Conservation (phyloP, 495 filamentous ascomycete species). For the Aspergillus egyptiacus region DNA sequence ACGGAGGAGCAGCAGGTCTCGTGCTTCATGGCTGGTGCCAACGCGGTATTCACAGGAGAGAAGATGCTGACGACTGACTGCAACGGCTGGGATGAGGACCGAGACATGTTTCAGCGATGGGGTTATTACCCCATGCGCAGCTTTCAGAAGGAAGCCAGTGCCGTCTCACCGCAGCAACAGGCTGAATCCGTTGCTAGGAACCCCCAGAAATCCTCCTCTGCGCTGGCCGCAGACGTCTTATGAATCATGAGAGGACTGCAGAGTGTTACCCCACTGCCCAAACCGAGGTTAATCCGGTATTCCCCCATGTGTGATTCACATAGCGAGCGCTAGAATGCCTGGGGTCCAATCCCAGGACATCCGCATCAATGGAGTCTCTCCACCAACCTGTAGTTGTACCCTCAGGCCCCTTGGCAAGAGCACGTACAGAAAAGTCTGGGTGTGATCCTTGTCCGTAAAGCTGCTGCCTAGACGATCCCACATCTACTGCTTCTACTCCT, state of each 20-base stretch:
- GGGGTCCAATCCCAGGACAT: constrained; percentile 1
- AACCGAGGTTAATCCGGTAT: constrained; percentile 3
- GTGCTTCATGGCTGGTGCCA: constrained; percentile 81
- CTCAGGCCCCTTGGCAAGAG: constrained; percentile 7
- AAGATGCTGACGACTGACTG: constrained; percentile 89
- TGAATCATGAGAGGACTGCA: constrained; percentile 11
- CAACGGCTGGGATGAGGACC: constrained; percentile 83
- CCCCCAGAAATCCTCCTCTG: constrained; percentile 7
- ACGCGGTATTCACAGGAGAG: constrained; percentile 85
- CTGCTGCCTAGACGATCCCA: constrained; percentile 12
- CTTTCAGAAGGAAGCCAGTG: constrained; percentile 30
- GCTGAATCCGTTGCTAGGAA: not conserved
- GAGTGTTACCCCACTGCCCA: not conserved
- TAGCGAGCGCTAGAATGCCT: not conserved
- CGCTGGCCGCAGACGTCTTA: constrained; percentile 17
- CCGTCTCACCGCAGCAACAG: not conserved
- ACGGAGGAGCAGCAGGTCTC: constrained; percentile 75
- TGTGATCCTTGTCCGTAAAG: constrained; percentile 1
- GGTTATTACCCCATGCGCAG: constrained; percentile 67
- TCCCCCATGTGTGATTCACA: not conserved
- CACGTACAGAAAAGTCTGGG: not conserved
- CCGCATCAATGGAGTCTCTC: constrained; percentile 6
- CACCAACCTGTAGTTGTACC: constrained; percentile 6
- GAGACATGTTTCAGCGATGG: constrained; percentile 70
- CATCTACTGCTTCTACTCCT: not conserved